Evolutionary conservation across 2,329 filamentous ascomycete species (phyloP), one percentile per base, ranked within the genome.

Genomic region (Orbilia ellipsospora): DNA sequence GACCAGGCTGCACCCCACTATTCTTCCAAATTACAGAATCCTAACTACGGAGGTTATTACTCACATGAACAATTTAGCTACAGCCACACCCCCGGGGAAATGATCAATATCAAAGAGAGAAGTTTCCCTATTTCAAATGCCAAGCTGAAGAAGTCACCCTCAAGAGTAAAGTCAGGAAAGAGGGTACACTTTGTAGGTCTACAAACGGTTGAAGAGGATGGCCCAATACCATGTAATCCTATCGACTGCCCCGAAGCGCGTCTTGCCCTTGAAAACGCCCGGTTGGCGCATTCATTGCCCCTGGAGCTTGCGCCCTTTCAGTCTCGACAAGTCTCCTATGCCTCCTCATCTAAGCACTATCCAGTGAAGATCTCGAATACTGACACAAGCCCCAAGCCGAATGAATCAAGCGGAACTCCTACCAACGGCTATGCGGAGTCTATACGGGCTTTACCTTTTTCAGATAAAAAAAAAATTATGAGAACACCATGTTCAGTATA

Each of bases 161-260:
- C 64, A 51, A 69, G 59, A 23, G 36, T 18, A 15, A 65, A 64
- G 54, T 16, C 42, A 36, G 52, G 44, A 16, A 50, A 59, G 44
- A 62, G 48, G 23, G 64, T 75, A 12, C 72, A 54, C 8, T 75
- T 69, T 48, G 50, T 40, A 4, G 36, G 57, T 8, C 23, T 69
- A 8, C 45, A 69, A 28, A 63, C 72, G 8, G 72, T 74, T 13
- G 64, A 75, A 4, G 72, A 75, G 13, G 64, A 75, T 56, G 54
- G 52, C 31, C 72, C 72, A 3, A 75, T 75, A 61, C 72, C 72
- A 15, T 75, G 72, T 26, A 68, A 75, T 61, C 72, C 72, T 28
- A 28, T 65, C 2, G 65, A 75, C 8, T 75, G 72, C 5, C 54
- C 64, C 7, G 60, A 69, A 18, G 20, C 59, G 7, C 64, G 72